Evolutionary conservation across 176 grass and related monocot genomes (phyloP).

Genomic region (Aegilops bicornis): DNA sequence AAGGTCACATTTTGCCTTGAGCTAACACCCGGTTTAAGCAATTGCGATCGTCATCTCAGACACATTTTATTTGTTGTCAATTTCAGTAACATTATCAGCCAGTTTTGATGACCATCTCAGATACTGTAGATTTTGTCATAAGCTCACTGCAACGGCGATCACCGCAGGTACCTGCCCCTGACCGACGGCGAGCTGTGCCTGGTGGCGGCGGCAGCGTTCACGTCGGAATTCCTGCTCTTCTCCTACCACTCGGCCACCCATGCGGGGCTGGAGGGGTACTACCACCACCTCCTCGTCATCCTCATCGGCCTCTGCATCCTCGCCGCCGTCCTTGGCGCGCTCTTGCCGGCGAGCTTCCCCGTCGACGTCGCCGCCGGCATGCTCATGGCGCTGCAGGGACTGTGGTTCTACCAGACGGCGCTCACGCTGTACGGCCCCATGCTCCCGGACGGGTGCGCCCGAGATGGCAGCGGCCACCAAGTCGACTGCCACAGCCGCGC

Average conservation of each 20-base stretch:
- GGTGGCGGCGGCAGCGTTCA: conserved; percentile 59
- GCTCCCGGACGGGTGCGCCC: conserved; percentile 61
- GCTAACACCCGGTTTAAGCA: no score
- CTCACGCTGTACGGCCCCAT: conserved; percentile 72
- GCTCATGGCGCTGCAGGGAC: conserved; percentile 65
- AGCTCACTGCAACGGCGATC: neutral
- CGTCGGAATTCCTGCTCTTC: conserved; percentile 66
- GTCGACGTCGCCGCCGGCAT: conserved; percentile 48
- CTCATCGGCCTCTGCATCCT: conserved; percentile 57
- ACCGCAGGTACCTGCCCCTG: conserved; percentile 50
- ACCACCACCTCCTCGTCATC: conserved; percentile 79
- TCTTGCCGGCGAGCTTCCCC: conserved; percentile 60
- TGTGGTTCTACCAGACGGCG: conserved; percentile 98
- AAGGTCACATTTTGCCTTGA: no score
- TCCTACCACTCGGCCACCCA: conserved; percentile 85
- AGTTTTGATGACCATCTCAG: neutral
- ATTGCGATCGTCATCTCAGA: no score
- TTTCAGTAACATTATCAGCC: no score
- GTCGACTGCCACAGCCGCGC: conserved; percentile 45
- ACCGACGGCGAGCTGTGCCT: conserved; percentile 64
- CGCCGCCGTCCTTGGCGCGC: conserved; percentile 44
- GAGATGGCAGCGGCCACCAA: conserved; percentile 22
- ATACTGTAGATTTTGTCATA: neutral
- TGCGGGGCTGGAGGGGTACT: conserved; percentile 76
- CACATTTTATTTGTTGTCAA: no score